Evolutionary conservation across 805 yeast species (phyloP).

Genomic region (Candida pseudoglaebosa): DNA sequence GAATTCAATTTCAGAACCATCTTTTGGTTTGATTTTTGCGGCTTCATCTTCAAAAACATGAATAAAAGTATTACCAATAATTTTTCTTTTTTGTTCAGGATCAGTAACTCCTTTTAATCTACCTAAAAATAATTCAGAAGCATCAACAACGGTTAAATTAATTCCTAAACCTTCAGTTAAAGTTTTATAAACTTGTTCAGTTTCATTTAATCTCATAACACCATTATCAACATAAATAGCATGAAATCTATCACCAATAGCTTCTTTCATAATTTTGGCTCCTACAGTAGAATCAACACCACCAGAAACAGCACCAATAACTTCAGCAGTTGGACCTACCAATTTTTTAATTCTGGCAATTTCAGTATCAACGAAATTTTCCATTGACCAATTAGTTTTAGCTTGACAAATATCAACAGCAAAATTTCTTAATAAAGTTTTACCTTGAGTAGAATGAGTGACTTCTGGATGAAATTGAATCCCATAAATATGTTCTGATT

Average conservation of each 20-base stretch:
- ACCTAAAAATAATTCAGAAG: conserved; percentile 81
- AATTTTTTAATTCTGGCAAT: conserved; percentile 84
- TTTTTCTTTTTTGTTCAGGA: conserved; percentile 98
- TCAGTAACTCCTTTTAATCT: conserved; percentile 92
- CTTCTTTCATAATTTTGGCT: conserved; percentile 96
- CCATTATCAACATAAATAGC: conserved; percentile 98
- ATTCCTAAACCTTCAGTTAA: conserved; percentile 92
- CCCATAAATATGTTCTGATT: conserved; percentile 74
- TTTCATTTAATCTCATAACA: conserved; percentile 93
- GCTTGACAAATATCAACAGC: conserved; percentile 90
- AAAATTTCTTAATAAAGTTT: conserved; percentile 80
- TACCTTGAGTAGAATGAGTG: conserved; percentile 92
- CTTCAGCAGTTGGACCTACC: conserved; percentile 98
- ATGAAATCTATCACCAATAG: conserved; percentile 98
- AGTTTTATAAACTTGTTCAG: conserved; percentile 81
- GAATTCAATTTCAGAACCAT: conserved; percentile 87
- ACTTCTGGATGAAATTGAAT: conserved; percentile 99
- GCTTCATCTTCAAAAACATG: conserved; percentile 97
- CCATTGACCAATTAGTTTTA: conserved; percentile 93
- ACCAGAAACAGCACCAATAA: conserved; percentile 98
- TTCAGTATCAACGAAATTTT: conserved; percentile 95
- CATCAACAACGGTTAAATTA: conserved; percentile 91
- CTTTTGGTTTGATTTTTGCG: conserved; percentile 81
- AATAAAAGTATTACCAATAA: conserved; percentile 96
- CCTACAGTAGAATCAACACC: conserved; percentile 99